These are phyloP conservation scores for Mrakiaceae sp. DNA, from an alignment of 1,284 basidiomycete genomes.

Conservation along the genomic window DNA sequence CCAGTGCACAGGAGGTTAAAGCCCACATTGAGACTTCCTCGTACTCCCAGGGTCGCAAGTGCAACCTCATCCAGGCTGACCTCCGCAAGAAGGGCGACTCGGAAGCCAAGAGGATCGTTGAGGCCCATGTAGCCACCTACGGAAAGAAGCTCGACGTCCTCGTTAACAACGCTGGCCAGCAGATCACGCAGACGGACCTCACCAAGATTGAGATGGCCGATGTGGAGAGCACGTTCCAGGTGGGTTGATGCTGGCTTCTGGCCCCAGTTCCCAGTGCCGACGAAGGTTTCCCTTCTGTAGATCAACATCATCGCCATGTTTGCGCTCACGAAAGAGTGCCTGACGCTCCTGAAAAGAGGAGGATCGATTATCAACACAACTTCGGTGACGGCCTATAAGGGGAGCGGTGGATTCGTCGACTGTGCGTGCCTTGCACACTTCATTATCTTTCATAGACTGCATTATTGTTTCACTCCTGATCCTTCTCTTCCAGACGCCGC, in stretches of 20 bases:
- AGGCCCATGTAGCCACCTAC: constrained; percentile 43
- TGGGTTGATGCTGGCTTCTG: background rate
- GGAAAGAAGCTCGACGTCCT: constrained; percentile 43
- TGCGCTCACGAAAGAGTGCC: constrained; percentile 43
- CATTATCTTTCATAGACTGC: constrained; percentile 36
- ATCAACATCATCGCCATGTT: constrained; percentile 51
- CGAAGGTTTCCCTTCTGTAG: background rate
- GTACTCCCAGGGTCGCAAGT: constrained; percentile 32
- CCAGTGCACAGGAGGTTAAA: constrained; percentile 38
- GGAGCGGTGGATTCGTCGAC: constrained; percentile 13
- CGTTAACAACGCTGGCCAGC: constrained; percentile 55
- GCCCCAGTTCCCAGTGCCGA: background rate
- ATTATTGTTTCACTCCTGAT: no score
- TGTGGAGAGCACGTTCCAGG: constrained; percentile 45
- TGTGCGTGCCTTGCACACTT: background rate
- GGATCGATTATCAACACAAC: constrained; percentile 52
- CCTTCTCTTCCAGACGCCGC: constrained; percentile 28
- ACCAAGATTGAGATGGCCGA: constrained; percentile 43
- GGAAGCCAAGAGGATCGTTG: constrained; percentile 39
- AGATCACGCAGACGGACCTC: constrained; percentile 40
- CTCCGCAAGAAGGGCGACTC: constrained; percentile 34
- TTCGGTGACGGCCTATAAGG: constrained; percentile 50
- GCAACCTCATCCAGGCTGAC: constrained; percentile 42
- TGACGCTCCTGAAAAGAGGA: constrained; percentile 51
- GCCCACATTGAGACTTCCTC: constrained; percentile 40